Evolutionary conservation across 805 yeast genomes (phyloP), one percentile per base, ranked within the genome.

Genomic region (Metschnikowia picachoensis): DNA sequence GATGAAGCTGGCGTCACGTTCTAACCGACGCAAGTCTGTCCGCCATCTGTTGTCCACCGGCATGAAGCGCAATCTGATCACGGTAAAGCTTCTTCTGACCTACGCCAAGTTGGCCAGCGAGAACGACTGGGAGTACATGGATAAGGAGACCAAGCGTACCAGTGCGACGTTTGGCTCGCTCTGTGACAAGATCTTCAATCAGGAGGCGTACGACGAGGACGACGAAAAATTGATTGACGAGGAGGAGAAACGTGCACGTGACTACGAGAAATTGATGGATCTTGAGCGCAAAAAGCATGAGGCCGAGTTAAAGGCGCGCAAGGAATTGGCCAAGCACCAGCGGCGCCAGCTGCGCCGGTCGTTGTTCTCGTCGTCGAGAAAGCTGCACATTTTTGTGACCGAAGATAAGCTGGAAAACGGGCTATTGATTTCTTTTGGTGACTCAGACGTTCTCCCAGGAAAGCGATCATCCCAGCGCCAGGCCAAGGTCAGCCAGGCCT

Each of bases 121-220:
- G 47, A 73, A 77, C 35, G 85, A 80, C 49, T 79, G 87, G 81
- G 85, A 81, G 56, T 78, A 78, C 55, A 77, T 84, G 64, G 87
- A 83, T 56, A 80, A 78, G 57, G 87, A 82, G 60, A 82, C 89
- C 6, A 83, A 79, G 64, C 74, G 94, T 64, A 83, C 91, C 2
- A 81, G 87, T 32, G 82, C 87, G 13, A 86, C 85, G 51, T 85
- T 85, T 70, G 94, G 90, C 11, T 77, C 85, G 2, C 68, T 85
- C 36, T 83, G 89, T 70, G 92, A 85, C 66, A 82, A 79, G 63
- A 79, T 85, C 47, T 85, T 85, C 70, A 85, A 79, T 56, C 85
- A 83, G 62, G 90, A 83, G 58, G 66, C 61, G 3, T 70, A 71
- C 51, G 64, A 67, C 41, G 77, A 75, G 53, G 79, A 74, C 43